phyloP scores from a whole-genome alignment of 208 protist genomes.

The Trypanosoma platydactyli region DNA sequence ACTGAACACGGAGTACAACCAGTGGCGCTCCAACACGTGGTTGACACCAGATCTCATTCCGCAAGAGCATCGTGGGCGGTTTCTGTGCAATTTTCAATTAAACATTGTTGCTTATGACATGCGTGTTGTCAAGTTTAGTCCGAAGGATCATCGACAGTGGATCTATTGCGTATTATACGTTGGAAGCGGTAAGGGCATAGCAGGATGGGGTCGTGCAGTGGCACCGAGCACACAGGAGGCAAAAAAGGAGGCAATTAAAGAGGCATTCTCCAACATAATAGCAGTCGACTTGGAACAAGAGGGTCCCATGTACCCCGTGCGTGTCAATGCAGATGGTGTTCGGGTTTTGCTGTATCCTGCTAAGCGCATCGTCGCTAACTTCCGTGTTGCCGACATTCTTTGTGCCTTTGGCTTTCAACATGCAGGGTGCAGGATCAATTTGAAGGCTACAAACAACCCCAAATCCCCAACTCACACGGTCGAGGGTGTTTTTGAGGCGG shows the following conservation, averaged over 20 bases:
- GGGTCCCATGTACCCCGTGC: slow-evolving; percentile 92
- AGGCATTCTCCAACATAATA: slow-evolving; percentile 92
- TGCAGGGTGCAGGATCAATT: slow-evolving; percentile 86
- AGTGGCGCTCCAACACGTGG: slow-evolving; percentile 94
- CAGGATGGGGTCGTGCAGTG: slow-evolving; percentile 88
- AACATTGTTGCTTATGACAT: slow-evolving; percentile 93
- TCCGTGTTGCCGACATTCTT: slow-evolving; percentile 90
- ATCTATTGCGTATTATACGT: slow-evolving; percentile 93
- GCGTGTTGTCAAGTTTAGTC: slow-evolving; percentile 92
- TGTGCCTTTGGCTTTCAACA: slow-evolving; percentile 94
- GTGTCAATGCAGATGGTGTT: slow-evolving; percentile 88
- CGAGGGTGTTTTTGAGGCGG: slow-evolving; percentile 89
- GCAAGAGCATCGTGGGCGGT: slow-evolving; percentile 89
- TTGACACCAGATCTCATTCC: slow-evolving; percentile 91
- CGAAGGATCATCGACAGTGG: slow-evolving; percentile 93
- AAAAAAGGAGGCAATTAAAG: slow-evolving; percentile 86
- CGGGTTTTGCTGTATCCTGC: slow-evolving; percentile 90
- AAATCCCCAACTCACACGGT: slow-evolving; percentile 90
- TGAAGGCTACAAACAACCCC: slow-evolving; percentile 79
- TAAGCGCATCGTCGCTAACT: slow-evolving; percentile 89
- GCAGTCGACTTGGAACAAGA: slow-evolving; percentile 93
- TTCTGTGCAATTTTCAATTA: slow-evolving; percentile 93
- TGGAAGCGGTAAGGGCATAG: slow-evolving; percentile 90
- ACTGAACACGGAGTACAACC: slow-evolving; percentile 93
- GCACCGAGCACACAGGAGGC: slow-evolving; percentile 90